These are phyloP conservation scores for Arabidopsis suecica DNA, from an alignment of 345 rosid species.

Conservation along the genomic window DNA sequence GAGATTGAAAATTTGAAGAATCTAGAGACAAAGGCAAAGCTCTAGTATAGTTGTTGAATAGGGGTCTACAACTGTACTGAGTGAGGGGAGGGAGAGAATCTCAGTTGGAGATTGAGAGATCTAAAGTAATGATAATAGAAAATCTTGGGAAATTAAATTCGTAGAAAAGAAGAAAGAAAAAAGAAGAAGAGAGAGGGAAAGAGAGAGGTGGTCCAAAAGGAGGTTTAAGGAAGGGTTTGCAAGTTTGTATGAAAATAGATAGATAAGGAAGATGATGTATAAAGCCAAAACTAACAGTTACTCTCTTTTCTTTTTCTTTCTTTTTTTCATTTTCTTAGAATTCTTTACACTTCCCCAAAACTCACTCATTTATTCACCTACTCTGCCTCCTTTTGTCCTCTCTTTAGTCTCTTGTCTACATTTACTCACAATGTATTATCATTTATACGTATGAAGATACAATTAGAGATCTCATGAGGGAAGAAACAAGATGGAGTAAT, in stretches of 20 bases:
- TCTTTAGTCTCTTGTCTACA: conserved; percentile 33
- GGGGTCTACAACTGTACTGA: conserved; percentile 44
- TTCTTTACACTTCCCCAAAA: conserved; percentile 36
- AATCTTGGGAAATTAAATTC: conserved; percentile 45
- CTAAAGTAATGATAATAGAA: conserved; percentile 52
- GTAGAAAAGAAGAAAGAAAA: conserved; percentile 29
- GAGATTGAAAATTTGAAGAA: conserved; percentile 10
- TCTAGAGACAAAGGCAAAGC: conserved; percentile 42
- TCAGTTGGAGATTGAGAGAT: conserved; percentile 78
- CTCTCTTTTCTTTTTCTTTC: conserved; percentile 41
- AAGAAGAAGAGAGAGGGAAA: conserved; percentile 14
- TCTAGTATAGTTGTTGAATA: conserved; percentile 35
- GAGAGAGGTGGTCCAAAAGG: conserved; percentile 43
- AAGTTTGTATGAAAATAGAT: conserved; percentile 52
- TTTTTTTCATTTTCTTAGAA: background rate
- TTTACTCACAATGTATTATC: conserved; percentile 11
- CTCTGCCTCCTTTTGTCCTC: conserved; percentile 44
- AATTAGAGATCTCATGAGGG: background rate
- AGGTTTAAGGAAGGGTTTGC: conserved; percentile 52
- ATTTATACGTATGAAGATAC: background rate
- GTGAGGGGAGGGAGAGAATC: conserved; percentile 47
- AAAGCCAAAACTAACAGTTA: conserved; percentile 69
- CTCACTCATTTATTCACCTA: conserved; percentile 51
- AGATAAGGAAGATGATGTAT: conserved; percentile 60
- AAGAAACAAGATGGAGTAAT: background rate